Evolutionary conservation across 2,329 filamentous ascomycete species (phyloP), one percentile per base, ranked within the genome.

Genomic region (Neofusicoccum laricinum): DNA sequence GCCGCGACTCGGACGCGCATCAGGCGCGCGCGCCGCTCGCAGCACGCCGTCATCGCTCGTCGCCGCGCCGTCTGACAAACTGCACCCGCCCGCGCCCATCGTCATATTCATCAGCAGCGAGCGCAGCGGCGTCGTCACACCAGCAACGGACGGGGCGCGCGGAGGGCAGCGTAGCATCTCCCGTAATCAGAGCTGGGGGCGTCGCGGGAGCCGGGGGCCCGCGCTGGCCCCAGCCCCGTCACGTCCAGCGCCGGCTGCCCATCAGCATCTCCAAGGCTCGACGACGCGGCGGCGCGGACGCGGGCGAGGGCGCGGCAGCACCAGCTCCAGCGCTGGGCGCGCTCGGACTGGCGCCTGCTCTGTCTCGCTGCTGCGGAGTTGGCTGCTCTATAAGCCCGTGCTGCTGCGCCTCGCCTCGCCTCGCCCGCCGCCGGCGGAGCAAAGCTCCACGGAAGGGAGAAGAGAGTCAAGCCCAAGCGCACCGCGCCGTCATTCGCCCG

Each of bases 141-240:
- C 21, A n/a, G 14, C 38, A 30, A 21, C 38, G 51, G 53, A 43
- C 53, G 53, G 53, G 53, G 53, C 53, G 53, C 53, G 53, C 53
- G 40, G 55, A 59, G 55, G 55, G 55, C 55, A 59, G 2, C 55
- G 40, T 36, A 59, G 41, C 55, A 59, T 46, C 55, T 59, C 41
- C 55, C 55, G 55, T 59, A 59, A 59, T 59, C 55, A 59, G 51
- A n/a, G 48, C 48, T 36, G 48, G 48, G 48, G 48, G 21, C 25
- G 25, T 30, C 25, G 38, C 17, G 51, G 14, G 11, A 4, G 53
- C 30, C 25, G n/a, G 55, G 41, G 55, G 41, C 55, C 38, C 14
- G 4, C 25, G 53, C 4, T 55, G 50, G 50, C 53, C 51, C 25
- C 34, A 25, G 51, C 51, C 51, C 46, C 30, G 17, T 30, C 45